phyloP scores from a whole-genome alignment of 73 alveolate species.

The Paramecium caudatum region DNA sequence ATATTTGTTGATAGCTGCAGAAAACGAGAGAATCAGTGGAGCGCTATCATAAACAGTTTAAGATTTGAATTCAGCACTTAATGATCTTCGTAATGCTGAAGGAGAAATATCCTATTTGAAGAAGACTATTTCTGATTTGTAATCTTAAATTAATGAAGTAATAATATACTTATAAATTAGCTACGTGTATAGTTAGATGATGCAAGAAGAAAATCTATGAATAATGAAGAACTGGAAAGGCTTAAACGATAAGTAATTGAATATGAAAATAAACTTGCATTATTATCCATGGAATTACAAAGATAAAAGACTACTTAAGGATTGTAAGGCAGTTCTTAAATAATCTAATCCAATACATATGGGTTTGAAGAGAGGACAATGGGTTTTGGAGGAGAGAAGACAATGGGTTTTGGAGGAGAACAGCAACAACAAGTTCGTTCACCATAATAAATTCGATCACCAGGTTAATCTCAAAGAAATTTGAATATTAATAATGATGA shows the following conservation, averaged over 20 bases:
- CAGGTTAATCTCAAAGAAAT: slow-evolving; percentile 18
- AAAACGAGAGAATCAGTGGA: slow-evolving; percentile 48
- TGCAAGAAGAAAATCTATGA: slow-evolving; percentile 35
- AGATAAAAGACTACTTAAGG: slow-evolving; percentile 10
- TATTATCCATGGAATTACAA: slow-evolving; percentile 19
- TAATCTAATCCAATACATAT: neutral
- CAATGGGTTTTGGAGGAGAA: neutral
- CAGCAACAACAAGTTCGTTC: no score
- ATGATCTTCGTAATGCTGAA: slow-evolving; percentile 10
- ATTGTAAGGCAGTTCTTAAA: neutral
- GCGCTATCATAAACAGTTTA: neutral
- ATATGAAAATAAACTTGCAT: slow-evolving; percentile 32
- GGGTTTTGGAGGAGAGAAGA: neutral
- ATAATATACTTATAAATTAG: neutral
- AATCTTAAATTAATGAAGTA: slow-evolving; percentile 40
- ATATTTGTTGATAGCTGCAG: slow-evolving; percentile 54
- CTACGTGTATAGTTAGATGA: neutral
- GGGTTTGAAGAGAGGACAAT: neutral
- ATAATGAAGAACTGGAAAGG: slow-evolving; percentile 35
- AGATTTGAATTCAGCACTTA: neutral
- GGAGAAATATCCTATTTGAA: slow-evolving; percentile 6
- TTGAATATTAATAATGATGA: neutral
- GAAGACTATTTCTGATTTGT: neutral
- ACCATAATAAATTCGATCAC: slow-evolving; percentile 1
- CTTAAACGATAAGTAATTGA: slow-evolving; percentile 20